phyloP scores from a whole-genome alignment of 371 early-diverging fungal species.

The Circinella minor region DNA sequence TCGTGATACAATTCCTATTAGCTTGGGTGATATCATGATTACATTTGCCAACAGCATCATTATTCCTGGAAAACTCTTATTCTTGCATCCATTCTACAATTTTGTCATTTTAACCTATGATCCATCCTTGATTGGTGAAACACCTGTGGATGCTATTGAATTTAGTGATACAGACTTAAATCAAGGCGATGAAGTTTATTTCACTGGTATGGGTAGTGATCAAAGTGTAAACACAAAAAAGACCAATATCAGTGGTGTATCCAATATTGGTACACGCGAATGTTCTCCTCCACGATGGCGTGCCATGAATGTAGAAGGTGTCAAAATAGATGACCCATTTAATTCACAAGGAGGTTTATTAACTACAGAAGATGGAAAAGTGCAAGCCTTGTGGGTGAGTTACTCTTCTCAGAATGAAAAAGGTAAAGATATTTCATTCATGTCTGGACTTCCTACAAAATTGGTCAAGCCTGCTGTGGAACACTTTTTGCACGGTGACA shows the following conservation, averaged over 20 bases:
- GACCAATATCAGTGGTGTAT: conserved; percentile 62
- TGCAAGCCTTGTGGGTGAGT: conserved; percentile 80
- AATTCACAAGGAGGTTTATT: conserved; percentile 67
- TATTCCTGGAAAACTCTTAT: conserved; percentile 72
- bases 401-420: conserved; percentile 71
- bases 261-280: conserved; percentile 67
- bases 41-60: conserved; percentile 85
- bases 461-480: conserved; percentile 43
- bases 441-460: conserved; percentile 62
- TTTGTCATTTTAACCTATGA: conserved; percentile 80
- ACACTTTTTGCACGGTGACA: conserved; percentile 38
- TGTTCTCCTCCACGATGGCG: conserved; percentile 69
- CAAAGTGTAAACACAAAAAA: conserved; percentile 59
- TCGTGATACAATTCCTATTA: conserved; percentile 80
- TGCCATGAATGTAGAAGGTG: conserved; percentile 78
- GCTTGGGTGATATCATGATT: conserved; percentile 75
- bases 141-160: conserved; percentile 69
- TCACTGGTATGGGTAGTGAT: conserved; percentile 71
- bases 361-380: conserved; percentile 65
- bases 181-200: conserved; percentile 64
- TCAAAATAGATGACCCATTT: conserved; percentile 57
- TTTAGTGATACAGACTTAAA: conserved; percentile 58
- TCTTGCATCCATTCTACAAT: conserved; percentile 83
- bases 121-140: conserved; percentile 68
- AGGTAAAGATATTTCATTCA: conserved; percentile 66